Base-by-base conservation (phyloP, 1,284 basidiomycete species). In the Cryptococcus wingfieldii region DNA sequence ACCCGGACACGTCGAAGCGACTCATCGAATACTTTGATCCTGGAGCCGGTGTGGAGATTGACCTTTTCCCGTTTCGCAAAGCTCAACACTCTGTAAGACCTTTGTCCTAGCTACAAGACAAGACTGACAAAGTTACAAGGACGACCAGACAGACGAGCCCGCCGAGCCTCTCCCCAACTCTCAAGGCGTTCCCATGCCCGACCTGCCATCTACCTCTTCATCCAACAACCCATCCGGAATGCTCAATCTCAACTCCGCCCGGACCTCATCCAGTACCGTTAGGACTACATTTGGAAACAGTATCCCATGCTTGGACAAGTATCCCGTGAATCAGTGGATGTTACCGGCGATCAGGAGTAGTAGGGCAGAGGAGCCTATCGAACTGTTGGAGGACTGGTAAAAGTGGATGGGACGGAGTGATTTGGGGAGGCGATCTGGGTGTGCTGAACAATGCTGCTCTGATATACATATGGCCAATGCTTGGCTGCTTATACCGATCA, bases 21-120 rank as follows among this genome's bases (percentile, higher is more conserved):
- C 54, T 58, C 38, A 18, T 42, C 14, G 7, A 28, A 4, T 62
- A 56, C 46, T 62, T 60, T 19, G 13, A 49, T 16, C 44, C 53
- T 14, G 58, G 58, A 6, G 51, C 53, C 12, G 57, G 53, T 3
- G 37, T 59, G 4, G 50, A 55, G 39, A 53, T 43, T 16, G 55
- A 59, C 10, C 18, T 45, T n/a, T 59, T 58, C n/a, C 47, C 41
- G 10, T 23, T 55, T 28, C 41, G 49, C 7, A 54, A 48, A 27
- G 44, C 14, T 23, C 46, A 39, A n/a, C 12, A 16, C 3, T 27
- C 13, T 16, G 54, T 55, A 48, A 50, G 54, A 34, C 8, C 41
- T 5, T 43, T 37, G 31, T 34, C 10, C 31, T 8, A 34, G 31
- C 10, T 34, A 23, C 23, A 23, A 23, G 31, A 34, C 31, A 10